Percentiles rank a stretch among this genome's conserved stretches.
Conservation (phyloP, 1,284 basidiomycete genomes). For the Somion occarium region DNA sequence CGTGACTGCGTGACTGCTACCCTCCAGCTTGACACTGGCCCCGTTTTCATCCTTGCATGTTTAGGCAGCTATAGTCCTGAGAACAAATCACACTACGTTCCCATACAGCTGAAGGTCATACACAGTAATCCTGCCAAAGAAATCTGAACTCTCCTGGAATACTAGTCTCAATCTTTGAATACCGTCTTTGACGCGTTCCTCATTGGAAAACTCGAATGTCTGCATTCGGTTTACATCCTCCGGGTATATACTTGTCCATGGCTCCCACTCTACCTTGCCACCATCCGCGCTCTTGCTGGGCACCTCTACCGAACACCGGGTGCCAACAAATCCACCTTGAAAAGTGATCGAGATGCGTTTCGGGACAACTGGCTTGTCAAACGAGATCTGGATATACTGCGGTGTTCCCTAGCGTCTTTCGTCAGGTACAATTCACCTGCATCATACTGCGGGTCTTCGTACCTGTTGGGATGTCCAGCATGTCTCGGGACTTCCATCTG, state of each 20-base stretch:
- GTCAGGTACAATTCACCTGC: neutral
- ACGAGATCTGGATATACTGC: constrained; percentile 65
- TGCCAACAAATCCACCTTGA: constrained; percentile 80
- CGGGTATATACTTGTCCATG: constrained; percentile 55
- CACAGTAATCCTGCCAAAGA: constrained; percentile 71
- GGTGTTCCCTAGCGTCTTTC: constrained; percentile 53
- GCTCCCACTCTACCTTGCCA: constrained; percentile 34
- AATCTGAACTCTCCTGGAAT: constrained; percentile 75
- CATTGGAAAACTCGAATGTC: constrained; percentile 45
- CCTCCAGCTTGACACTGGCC: neutral
- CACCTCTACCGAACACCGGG: constrained; percentile 48
- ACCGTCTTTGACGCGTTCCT: constrained; percentile 21
- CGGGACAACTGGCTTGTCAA: constrained; percentile 48
- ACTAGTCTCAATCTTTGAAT: constrained; percentile 53
- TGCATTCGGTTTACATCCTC: constrained; percentile 74
- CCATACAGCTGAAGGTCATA: constrained; percentile 62
- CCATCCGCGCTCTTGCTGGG: constrained; percentile 19
- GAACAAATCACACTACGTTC: neutral
- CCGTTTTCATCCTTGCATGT: no score
- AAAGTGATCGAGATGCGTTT: constrained; percentile 61
- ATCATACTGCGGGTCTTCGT: no score
- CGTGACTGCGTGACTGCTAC: neutral
- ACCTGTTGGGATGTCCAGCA: constrained; percentile 84
- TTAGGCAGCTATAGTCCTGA: no score
- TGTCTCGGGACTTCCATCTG: constrained; percentile 70